A percentile compares a stretch with the other conserved stretches of the same genome.
Conservation (phyloP, 2,329 filamentous ascomycete genomes). For the Aspergillus pseudoviridinutans region DNA sequence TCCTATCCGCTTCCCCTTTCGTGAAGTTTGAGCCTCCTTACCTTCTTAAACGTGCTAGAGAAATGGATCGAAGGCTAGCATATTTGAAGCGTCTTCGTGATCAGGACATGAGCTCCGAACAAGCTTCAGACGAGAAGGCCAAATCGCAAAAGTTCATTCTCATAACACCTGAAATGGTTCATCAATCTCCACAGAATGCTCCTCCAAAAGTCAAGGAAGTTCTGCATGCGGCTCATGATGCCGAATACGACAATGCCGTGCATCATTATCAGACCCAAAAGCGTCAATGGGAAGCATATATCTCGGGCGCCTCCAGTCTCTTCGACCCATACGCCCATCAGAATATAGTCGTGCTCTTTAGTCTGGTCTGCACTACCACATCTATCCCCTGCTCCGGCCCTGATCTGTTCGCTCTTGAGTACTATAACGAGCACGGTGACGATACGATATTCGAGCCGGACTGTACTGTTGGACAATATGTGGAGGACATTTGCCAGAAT, state of each 20-base stretch:
- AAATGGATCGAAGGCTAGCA: conserved; percentile 79
- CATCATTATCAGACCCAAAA: conserved; percentile 94
- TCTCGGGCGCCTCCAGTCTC: conserved; percentile 79
- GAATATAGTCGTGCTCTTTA: conserved; percentile 92
- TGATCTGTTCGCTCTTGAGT: conserved; percentile 82
- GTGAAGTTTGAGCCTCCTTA: conserved; percentile 95
- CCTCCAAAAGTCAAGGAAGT: conserved; percentile 89
- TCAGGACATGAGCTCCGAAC: conserved; percentile 48
- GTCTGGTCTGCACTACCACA: conserved; percentile 86
- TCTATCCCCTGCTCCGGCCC: conserved; percentile 92
- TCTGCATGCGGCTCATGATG: conserved; percentile 88
- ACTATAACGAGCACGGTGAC: conserved; percentile 83
- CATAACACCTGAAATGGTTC: conserved; percentile 93
- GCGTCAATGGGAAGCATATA: conserved; percentile 92
- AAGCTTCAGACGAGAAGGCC: conserved; percentile 56
- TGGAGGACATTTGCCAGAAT: conserved; percentile 79
- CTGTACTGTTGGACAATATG: conserved; percentile 89
- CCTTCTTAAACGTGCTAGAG: conserved; percentile 83
- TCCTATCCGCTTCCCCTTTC: conserved; percentile 91
- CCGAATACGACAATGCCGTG: conserved; percentile 91
- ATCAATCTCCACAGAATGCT: conserved; percentile 72
- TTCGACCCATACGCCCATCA: conserved; percentile 96
- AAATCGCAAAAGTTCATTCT: conserved; percentile 76
- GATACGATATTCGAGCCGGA: conserved; percentile 71
- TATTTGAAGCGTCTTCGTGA: conserved; percentile 81